phyloP scores from a whole-genome alignment of 1,284 basidiomycete species.

The Ganoderma sp. region DNA sequence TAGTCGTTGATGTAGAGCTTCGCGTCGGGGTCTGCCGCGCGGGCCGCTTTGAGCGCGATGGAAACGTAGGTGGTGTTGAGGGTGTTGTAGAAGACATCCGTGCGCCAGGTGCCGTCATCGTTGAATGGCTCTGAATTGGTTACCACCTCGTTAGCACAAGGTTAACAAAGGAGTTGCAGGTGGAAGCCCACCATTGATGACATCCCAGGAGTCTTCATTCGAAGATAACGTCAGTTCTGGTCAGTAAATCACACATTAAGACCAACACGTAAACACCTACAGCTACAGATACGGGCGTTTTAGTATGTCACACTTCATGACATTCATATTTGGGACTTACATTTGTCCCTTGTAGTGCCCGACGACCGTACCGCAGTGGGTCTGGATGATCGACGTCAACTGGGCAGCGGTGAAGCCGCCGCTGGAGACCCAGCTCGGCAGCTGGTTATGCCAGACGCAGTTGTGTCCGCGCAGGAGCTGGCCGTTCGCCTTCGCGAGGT shows the following conservation, averaged over 20 bases:
- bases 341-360: constrained; percentile 56
- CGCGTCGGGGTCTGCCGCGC: constrained; percentile 51
- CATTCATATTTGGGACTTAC: constrained; percentile 40
- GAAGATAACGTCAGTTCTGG: neutral
- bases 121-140: constrained; percentile 55
- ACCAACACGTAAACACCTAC: constrained; percentile 28
- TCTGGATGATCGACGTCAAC: constrained; percentile 51
- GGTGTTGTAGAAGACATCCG: constrained; percentile 54
- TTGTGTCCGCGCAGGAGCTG: constrained; percentile 51
- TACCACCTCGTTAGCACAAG: neutral
- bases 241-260: constrained; percentile 4
- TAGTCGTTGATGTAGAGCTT: constrained; percentile 60
- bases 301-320: neutral
- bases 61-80: constrained; percentile 51
- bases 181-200: constrained; percentile 40
- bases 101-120: constrained; percentile 61
- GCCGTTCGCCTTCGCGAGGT: constrained; percentile 54
- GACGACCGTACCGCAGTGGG: constrained; percentile 54
- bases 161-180: neutral
- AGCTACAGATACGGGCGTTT: constrained; percentile 25
- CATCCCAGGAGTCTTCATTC: constrained; percentile 43
- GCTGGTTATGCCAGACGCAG: constrained; percentile 63
- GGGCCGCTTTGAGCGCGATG: constrained; percentile 52
- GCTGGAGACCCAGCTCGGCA: constrained; percentile 56
- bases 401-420: constrained; percentile 50